These are phyloP conservation scores for Aegilops speltoides DNA, from an alignment of 176 grass and related monocot species.

Conservation along the genomic window DNA sequence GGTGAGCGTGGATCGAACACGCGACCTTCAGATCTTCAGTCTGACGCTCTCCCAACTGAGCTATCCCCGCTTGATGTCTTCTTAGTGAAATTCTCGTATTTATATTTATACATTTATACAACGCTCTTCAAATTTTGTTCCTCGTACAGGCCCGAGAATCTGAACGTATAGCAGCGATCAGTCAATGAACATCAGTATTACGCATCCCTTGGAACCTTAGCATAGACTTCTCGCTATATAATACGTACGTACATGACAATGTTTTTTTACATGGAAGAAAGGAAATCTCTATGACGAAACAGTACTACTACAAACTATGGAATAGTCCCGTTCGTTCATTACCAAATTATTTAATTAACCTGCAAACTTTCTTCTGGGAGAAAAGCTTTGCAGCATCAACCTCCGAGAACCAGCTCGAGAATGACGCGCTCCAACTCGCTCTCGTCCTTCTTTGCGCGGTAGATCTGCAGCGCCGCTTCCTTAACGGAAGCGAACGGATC, in stretches of 20 bases:
- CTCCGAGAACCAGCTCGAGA: not conserved
- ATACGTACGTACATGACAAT: not conserved
- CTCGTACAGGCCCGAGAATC: not conserved
- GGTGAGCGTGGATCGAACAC: constrained; percentile 85
- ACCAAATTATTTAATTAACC: not conserved
- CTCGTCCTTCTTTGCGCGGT: not conserved
- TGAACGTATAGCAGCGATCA: not conserved
- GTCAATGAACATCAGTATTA: not conserved
- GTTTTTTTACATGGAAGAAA: not conserved
- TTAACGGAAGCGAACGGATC: not conserved
- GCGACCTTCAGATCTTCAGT: constrained; percentile 99
- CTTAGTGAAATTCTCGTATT: fast-evolving
- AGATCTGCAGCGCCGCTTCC: not conserved
- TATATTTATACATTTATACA: too few relatives aligned
- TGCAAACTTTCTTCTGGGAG: not conserved
- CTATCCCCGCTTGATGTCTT: constrained; percentile 49
- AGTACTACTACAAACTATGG: not conserved
- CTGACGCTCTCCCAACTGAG: constrained; percentile 98
- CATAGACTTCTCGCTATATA: not conserved
- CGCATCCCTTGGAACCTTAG: not conserved
- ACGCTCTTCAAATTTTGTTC: not conserved
- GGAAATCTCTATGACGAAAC: too few relatives aligned
- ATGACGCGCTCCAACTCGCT: not conserved
- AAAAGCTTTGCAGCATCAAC: not conserved
- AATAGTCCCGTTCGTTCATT: not conserved